phyloP scores from a whole-genome alignment of 2,329 filamentous ascomycete species.

The Lachnellula occidentalis region DNA sequence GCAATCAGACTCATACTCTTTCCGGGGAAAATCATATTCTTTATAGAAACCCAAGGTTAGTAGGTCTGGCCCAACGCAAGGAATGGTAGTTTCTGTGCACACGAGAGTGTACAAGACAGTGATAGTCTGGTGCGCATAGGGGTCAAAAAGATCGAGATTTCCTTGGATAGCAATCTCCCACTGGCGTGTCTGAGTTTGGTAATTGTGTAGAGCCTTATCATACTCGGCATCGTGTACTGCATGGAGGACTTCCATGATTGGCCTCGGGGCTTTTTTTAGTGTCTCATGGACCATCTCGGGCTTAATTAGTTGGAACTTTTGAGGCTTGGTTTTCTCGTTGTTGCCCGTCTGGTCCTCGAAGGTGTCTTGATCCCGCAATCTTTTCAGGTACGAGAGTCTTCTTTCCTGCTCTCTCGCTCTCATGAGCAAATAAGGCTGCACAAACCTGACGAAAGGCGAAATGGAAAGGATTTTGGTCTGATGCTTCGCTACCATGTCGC shows the following conservation, averaged over 20 bases:
- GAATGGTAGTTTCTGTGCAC: conserved; percentile 88
- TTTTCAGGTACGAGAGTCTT: conserved; percentile 73
- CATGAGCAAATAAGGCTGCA: conserved; percentile 88
- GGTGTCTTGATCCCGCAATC: conserved; percentile 71
- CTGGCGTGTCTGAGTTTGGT: conserved; percentile 87
- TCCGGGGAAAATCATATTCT: conserved; percentile 63
- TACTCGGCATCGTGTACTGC: conserved; percentile 96
- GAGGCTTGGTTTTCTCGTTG: conserved; percentile 57
- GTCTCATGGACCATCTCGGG: conserved; percentile 92
- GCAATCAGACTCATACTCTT: conserved; percentile 72
- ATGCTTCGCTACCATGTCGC: conserved; percentile 89
- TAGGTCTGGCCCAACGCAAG: conserved; percentile 86
- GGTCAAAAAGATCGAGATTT: conserved; percentile 85
- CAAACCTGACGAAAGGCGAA: conserved; percentile 94
- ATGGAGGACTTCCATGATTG: conserved; percentile 88
- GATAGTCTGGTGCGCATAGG: conserved; percentile 93
- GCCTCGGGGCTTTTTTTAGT: conserved; percentile 71
- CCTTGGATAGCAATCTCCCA: conserved; percentile 95
- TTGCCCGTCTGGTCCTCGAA: conserved; percentile 46
- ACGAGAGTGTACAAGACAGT: conserved; percentile 91
- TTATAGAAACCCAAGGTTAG: conserved; percentile 91
- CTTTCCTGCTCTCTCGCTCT: conserved; percentile 87
- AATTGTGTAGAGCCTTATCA: conserved; percentile 89
- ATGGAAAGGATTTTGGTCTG: conserved; percentile 90
- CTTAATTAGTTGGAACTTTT: conserved; percentile 83